Evolutionary conservation across 1,139 yeast species (phyloP).

Genomic region (Sugiyamaella sp.): DNA sequence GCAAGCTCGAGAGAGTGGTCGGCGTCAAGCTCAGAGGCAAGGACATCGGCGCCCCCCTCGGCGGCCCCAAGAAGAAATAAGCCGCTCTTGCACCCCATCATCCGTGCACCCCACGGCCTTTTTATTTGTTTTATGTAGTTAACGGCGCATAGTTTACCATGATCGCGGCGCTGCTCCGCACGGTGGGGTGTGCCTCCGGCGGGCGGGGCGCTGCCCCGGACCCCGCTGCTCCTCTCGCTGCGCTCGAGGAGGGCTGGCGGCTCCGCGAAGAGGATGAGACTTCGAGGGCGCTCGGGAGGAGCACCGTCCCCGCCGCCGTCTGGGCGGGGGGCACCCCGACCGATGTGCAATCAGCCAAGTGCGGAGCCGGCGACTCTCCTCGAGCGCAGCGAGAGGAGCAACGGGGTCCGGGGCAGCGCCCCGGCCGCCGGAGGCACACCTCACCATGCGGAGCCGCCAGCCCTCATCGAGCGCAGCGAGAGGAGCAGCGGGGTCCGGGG

Average conservation of each 20-base stretch:
- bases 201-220: background rate
- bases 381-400: slow-evolving; percentile 5
- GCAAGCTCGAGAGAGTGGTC: slow-evolving; percentile 89
- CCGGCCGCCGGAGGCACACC: slow-evolving; percentile 1
- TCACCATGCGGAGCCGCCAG: too few species aligned
- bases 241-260: too few species aligned
- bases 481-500: slow-evolving; percentile 6
- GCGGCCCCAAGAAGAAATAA: slow-evolving; percentile 64
- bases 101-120: background rate
- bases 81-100: background rate
- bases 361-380: background rate
- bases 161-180: background rate
- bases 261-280: too few species aligned
- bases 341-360: too few species aligned
- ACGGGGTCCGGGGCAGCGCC: slow-evolving; percentile 4
- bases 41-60: slow-evolving; percentile 89
- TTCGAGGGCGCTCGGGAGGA: too few species aligned
- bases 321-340: too few species aligned
- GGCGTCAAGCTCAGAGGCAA: slow-evolving; percentile 97
- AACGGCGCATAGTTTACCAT: slow-evolving; percentile 1
- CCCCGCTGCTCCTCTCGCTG: background rate
- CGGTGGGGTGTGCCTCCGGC: background rate
- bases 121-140: background rate
- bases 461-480: slow-evolving; percentile 1
- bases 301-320: too few species aligned